Conservation (phyloP, 371 early-diverging fungal genomes). For the Mucor indicus region DNA sequence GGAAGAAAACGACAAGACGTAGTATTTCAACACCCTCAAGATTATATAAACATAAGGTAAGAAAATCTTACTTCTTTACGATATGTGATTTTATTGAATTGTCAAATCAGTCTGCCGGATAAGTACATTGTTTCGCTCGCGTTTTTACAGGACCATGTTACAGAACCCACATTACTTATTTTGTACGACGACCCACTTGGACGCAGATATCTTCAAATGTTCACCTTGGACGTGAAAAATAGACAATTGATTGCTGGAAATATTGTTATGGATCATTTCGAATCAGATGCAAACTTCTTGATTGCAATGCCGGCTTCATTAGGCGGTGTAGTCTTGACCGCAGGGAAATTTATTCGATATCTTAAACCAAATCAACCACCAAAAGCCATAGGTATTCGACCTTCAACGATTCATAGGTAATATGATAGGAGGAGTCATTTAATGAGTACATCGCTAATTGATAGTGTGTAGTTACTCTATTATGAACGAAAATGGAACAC, state of each 20-base stretch:
- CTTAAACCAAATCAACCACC: conserved; percentile 43
- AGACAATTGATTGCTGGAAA: conserved; percentile 47
- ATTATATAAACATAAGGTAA: conserved; percentile 41
- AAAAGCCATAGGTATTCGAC: conserved; percentile 53
- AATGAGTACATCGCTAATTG: no score
- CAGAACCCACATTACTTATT: conserved; percentile 63
- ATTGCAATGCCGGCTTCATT: conserved; percentile 56
- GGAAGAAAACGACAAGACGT: conserved; percentile 19
- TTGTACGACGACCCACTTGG: conserved; percentile 73
- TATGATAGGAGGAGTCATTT: not conserved
- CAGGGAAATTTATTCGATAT: conserved; percentile 68
- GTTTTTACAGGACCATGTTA: conserved; percentile 52
- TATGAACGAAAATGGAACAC: conserved; percentile 50
- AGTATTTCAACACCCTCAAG: conserved; percentile 11
- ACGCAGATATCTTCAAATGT: conserved; percentile 64
- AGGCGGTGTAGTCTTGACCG: conserved; percentile 70
- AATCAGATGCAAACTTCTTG: conserved; percentile 55
- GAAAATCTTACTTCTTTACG: not conserved
- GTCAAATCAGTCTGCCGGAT: conserved; percentile 65
- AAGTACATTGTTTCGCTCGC: conserved; percentile 65
- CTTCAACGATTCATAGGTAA: conserved; percentile 47
- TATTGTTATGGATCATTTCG: conserved; percentile 49
- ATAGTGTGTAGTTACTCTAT: conserved; percentile 46
- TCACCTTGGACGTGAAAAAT: conserved; percentile 48
- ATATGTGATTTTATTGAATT: conserved; percentile 2